Evolutionary conservation across 768 basidiomycete genomes (phyloP).

Genomic region (Rhizopogon vesiculosus): DNA sequence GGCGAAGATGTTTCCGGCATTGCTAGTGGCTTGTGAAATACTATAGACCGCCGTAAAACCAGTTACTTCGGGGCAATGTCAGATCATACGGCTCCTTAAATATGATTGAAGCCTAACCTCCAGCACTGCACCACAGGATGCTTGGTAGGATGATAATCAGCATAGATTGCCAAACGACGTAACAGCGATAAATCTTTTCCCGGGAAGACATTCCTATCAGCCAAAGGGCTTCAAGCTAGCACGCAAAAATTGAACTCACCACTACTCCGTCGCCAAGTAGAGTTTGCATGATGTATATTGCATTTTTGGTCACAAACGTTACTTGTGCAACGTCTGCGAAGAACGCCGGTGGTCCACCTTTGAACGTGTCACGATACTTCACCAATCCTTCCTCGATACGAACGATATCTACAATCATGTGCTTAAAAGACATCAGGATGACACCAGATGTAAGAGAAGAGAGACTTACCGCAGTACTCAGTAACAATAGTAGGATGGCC

Average conservation of each 20-base stretch:
- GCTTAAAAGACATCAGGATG: neutral
- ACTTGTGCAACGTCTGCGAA: conserved; percentile 17
- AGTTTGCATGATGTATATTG: conserved; percentile 13
- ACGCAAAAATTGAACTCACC: neutral
- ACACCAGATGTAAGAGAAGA: neutral
- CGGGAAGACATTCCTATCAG: neutral
- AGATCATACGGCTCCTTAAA: neutral
- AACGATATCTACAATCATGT: conserved; percentile 11
- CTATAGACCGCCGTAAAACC: conserved; percentile 4
- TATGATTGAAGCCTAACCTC: conserved; percentile 1
- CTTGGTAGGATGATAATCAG: conserved; percentile 6
- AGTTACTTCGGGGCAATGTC: neutral
- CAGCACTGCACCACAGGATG: conserved; percentile 4
- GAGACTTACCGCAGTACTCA: conserved; percentile 16
- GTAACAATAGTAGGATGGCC: conserved; percentile 12
- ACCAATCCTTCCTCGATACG: conserved; percentile 17
- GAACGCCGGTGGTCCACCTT: conserved; percentile 19
- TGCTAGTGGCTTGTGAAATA: conserved; percentile 4
- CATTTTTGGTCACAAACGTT: conserved; percentile 22
- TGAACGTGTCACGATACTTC: conserved; percentile 10
- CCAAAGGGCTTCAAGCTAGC: neutral
- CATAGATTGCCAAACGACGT: conserved; percentile 9
- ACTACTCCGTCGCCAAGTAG: conserved; percentile 6
- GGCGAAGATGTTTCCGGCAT: conserved; percentile 1
- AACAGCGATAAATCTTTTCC: conserved; percentile 13